phyloP scores from a whole-genome alignment of 768 basidiomycete species.

The Leccinum truebloodii region DNA sequence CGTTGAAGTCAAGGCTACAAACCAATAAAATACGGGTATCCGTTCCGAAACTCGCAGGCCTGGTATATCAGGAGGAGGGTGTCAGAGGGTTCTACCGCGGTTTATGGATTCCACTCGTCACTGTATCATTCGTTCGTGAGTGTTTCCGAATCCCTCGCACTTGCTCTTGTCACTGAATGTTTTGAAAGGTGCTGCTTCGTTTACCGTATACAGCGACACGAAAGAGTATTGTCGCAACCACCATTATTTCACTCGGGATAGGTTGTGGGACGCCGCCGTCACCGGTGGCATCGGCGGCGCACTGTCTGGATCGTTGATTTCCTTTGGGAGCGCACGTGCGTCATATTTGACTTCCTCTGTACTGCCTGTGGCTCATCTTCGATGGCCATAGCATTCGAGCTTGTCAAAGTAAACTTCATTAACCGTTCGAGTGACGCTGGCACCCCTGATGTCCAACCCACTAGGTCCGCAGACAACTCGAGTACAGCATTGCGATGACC shows the following conservation, averaged over 20 bases:
- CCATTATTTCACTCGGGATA: constrained; percentile 57
- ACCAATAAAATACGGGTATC: constrained; percentile 76
- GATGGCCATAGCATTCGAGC: constrained; percentile 71
- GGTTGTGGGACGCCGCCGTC: constrained; percentile 67
- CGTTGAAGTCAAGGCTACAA: constrained; percentile 91
- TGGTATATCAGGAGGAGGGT: constrained; percentile 85
- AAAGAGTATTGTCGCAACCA: constrained; percentile 71
- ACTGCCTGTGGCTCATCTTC: constrained; percentile 21
- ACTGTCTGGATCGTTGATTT: constrained; percentile 86
- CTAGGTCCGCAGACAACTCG: constrained; percentile 87
- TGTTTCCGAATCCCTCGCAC: constrained; percentile 27
- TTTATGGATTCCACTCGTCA: constrained; percentile 89
- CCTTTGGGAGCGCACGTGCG: constrained; percentile 86
- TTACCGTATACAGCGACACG: constrained; percentile 86
- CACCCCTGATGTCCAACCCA: constrained; percentile 16
- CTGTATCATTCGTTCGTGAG: constrained; percentile 95
- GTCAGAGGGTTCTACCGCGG: constrained; percentile 88
- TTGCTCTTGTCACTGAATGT: constrained; percentile 6
- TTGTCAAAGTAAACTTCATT: constrained; percentile 73
- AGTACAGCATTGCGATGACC: constrained; percentile 85
- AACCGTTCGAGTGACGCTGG: neutral
- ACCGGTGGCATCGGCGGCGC: constrained; percentile 85
- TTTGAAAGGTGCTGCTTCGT: constrained; percentile 76
- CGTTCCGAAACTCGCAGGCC: constrained; percentile 66
- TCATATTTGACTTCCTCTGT: constrained; percentile 24